Evolutionary conservation across 495 filamentous ascomycete species (phyloP), one percentile per base, ranked within the genome.

Genomic region (Tuber melanosporum): DNA sequence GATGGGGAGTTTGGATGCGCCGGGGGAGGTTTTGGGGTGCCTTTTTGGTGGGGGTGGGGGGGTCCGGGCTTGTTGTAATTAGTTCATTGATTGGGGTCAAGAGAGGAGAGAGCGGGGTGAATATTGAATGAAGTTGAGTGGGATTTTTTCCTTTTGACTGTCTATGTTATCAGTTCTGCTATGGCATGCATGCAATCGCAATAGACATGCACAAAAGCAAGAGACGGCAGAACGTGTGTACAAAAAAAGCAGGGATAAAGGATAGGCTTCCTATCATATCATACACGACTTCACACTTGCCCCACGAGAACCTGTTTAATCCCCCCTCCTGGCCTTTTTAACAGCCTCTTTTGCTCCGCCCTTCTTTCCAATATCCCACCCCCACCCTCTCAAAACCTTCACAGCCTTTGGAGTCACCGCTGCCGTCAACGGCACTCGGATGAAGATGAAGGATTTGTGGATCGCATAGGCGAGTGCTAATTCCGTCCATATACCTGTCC

Each of bases 361-460:
- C 77, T 88, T 87, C 84, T 88, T 90, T 7, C 91, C 90, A 83
- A 93, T 90, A 82, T 92, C 85, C 88, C 89, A 92, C 5, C 95
- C 95, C 94, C 94, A 97, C 8, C 89, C 87, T 74, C 95, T 86
- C 7, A 99, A 86, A 22, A 89, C 88, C 85, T 93, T 94, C 76
- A 97, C 95, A 17, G 98, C 91, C 83, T 95, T 97, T 3, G 96
- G 95, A 10, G 92, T 93, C 20, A 97, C 88, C 1, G 93, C 95
- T 19, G 92, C 94, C 3, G 95, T 94, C 78, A 98, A 83, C 3
- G 95, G 95, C 3, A 99, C 92, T 14, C 95, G 89, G 74, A 98
- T 85, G 84, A 99, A 97, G 73, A 99, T 97, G 84, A 99, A 94
- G 78, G 92, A 95, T 85, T 99, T 99, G 87, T 99, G 95, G 73